Base-by-base conservation (phyloP, 179 eudicot species). In the Silene vulgaris region DNA sequence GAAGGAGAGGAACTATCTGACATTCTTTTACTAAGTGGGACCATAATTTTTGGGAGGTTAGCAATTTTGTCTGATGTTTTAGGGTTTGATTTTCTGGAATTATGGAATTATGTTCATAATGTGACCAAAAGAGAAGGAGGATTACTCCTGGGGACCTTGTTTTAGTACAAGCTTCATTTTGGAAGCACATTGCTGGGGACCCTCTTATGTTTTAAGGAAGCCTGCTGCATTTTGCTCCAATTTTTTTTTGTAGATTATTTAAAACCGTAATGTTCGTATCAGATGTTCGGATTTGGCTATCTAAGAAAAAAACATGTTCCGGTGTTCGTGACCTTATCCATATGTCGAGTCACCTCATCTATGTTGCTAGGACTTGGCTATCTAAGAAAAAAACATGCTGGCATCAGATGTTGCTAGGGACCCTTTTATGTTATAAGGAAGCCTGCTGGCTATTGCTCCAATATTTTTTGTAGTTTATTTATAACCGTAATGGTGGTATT, bases 141-240 rank as follows among this genome's bases (percentile, higher is more conserved):
- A 77, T 8, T 70, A 74, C 23, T 32, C 60, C n/a, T 56, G 52
- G 80, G 72, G 77, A 77, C 45, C 72, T 63, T 73, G 65, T 72
- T 29, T 26, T 37, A 57, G 72, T 62, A 77, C 66, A 68, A 26
- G 32, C 65, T 75, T 30, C 59, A 69, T 57, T 78, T 78, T 74
- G 76, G 84, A 78, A 65, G 65, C 65, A 78, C 48, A 57, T 76
- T 78, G 76, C 7, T 78, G 73, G 72, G 72, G 69, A 77, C 84
- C 78, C 72, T 81, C 78, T 4, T 52, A 13, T 52, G 59, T 13
- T 52, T 40, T 57, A 21, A 37, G 26, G 8, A 69, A 52, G 45
- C 26, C 48, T 16, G 28, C 65, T 78, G 79, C 81, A 75, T 81
- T 56, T 14, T 59, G 52, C 76, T 71, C 28, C n/a, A 52, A 13